Conservation (phyloP, 371 early-diverging fungal genomes). For the Mortierella polycephala region DNA sequence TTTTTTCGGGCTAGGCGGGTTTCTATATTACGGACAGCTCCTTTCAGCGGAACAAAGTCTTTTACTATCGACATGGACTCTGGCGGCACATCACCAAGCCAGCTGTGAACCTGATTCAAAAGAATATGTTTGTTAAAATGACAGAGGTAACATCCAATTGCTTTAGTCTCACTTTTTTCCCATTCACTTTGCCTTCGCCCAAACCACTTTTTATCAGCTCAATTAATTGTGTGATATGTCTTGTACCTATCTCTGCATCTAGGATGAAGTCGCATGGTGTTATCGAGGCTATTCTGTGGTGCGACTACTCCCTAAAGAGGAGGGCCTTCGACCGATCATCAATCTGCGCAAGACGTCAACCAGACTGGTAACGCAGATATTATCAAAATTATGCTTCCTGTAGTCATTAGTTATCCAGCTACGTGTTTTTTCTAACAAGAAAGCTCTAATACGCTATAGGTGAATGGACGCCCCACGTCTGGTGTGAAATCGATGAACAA, state of each 20-base stretch:
- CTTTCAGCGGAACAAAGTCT: conserved; percentile 61
- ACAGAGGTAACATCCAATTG: conserved; percentile 20
- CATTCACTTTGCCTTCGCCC: neutral
- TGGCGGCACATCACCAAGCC: conserved; percentile 69
- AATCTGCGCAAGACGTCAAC: conserved; percentile 60
- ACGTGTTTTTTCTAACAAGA: neutral
- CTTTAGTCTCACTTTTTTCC: neutral
- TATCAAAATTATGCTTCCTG: neutral
- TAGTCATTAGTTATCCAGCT: neutral
- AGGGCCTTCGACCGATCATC: conserved; percentile 73
- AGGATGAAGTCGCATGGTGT: conserved; percentile 24
- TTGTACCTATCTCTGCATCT: neutral
- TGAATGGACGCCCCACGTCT: conserved; percentile 19
- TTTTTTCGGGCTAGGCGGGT: conserved; percentile 52
- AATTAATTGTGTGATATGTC: neutral
- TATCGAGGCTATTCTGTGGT: conserved; percentile 63
- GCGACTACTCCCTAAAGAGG: conserved; percentile 76
- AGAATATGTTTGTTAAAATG: conserved; percentile 57
- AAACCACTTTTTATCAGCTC: neutral
- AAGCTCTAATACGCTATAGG: conserved; percentile 14
- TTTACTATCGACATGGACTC: conserved; percentile 83
- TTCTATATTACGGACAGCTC: conserved; percentile 85
- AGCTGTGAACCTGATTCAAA: conserved; percentile 54
- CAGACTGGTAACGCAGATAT: conserved; percentile 10
- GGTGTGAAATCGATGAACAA: conserved; percentile 25